Evolutionary conservation across 2,329 filamentous ascomycete genomes (phyloP).

Genomic region (Fusarium pseudoanthophilum): DNA sequence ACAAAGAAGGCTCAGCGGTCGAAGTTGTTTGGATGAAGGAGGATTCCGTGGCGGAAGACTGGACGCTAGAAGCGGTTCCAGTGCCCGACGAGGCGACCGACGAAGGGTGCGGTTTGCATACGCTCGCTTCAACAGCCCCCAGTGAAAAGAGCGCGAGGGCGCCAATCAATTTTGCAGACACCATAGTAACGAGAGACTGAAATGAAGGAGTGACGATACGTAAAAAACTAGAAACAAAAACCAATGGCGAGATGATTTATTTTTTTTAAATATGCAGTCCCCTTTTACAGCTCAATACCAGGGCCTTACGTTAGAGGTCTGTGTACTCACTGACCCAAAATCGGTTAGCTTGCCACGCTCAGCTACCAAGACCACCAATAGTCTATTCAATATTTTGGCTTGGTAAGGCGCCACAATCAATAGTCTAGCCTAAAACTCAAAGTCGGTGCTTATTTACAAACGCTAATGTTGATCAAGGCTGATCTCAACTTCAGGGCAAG

Average conservation of each 20-base stretch:
- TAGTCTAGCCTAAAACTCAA: not conserved
- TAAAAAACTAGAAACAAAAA: not conserved
- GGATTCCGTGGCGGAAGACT: not conserved
- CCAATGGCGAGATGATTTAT: not conserved
- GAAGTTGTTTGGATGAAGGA: not conserved
- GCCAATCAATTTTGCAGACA: not conserved
- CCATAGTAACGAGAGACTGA: not conserved
- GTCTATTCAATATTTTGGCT: not conserved
- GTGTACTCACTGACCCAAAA: not conserved
- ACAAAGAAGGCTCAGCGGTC: not conserved
- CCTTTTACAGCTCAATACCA: not conserved
- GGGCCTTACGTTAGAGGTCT: not conserved
- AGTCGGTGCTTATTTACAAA: too few species aligned
- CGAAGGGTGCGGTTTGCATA: not conserved
- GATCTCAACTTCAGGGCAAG: too few species aligned
- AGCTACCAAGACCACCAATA: not conserved
- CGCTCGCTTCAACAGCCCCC: not conserved
- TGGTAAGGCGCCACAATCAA: not conserved
- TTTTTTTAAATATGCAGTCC: not conserved
- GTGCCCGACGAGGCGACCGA: not conserved
- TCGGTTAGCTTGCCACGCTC: not conserved
- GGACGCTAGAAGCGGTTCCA: not conserved
- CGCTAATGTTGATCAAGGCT: not conserved
- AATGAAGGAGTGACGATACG: not conserved
- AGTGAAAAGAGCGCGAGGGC: not conserved